phyloP scores from a whole-genome alignment of 23 red algal species.

The Agarophyton chilense region DNA sequence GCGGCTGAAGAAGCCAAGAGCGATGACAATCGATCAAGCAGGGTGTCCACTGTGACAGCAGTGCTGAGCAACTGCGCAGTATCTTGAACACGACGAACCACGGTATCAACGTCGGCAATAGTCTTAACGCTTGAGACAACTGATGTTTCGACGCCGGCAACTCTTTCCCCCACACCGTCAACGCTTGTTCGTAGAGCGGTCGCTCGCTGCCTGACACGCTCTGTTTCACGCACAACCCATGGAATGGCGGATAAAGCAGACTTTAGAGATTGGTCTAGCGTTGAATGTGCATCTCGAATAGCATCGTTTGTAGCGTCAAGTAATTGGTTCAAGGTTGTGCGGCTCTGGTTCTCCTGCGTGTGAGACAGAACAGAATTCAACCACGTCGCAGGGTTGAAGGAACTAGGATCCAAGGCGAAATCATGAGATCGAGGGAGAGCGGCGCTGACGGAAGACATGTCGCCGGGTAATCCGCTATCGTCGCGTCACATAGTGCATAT shows the following conservation, averaged over 20 bases:
- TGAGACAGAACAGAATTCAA: slow-evolving; percentile 50
- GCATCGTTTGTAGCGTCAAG: slow-evolving; percentile 24
- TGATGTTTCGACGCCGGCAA: slow-evolving; percentile 71
- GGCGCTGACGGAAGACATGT: not conserved
- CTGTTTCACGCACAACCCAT: slow-evolving; percentile 69
- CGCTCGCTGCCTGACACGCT: slow-evolving; percentile 69
- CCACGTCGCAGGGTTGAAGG: slow-evolving; percentile 63
- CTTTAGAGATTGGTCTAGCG: slow-evolving; percentile 58
- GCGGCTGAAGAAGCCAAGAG: slow-evolving; percentile 50
- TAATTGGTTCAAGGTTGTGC: slow-evolving; percentile 9
- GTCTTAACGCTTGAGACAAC: slow-evolving; percentile 65
- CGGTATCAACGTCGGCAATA: slow-evolving; percentile 75
- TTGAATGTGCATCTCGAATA: slow-evolving; percentile 31
- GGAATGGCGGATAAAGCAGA: slow-evolving; percentile 59
- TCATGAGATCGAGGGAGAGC: slow-evolving; percentile 33
- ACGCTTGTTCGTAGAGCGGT: slow-evolving; percentile 54
- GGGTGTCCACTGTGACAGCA: slow-evolving; percentile 50
- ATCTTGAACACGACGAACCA: slow-evolving; percentile 72
- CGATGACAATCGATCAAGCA: slow-evolving; percentile 54
- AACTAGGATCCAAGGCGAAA: slow-evolving; percentile 30
- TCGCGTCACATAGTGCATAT: no score
- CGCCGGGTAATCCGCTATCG: no score
- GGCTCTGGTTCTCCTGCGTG: not conserved
- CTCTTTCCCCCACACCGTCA: slow-evolving; percentile 68
- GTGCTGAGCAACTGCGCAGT: slow-evolving; percentile 53